Conservation (phyloP, 495 filamentous ascomycete genomes). For the Terfezia claveryi region DNA sequence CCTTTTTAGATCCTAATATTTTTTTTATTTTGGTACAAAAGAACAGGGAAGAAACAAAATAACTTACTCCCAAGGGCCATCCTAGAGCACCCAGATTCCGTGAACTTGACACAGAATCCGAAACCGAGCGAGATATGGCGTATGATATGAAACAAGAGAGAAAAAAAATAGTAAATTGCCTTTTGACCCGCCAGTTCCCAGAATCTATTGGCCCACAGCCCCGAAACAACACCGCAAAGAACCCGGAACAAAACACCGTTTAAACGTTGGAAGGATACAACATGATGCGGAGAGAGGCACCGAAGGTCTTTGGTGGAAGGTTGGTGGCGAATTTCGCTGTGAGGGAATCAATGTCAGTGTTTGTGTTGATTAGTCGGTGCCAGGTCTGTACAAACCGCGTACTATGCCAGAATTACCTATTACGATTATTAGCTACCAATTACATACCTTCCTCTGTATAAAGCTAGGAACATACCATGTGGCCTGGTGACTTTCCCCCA, state of each 20-base stretch:
- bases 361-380: neutral
- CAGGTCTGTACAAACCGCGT: constrained; percentile 40
- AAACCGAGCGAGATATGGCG: neutral
- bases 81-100: neutral
- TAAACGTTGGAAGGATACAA: constrained; percentile 75
- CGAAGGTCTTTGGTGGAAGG: constrained; percentile 86
- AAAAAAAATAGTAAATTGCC: neutral
- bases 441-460: neutral
- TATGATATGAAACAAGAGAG: neutral
- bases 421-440: constrained; percentile 21
- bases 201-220: neutral
- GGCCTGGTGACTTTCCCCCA: constrained; percentile 96
- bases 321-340: constrained; percentile 51
- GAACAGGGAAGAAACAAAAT: neutral
- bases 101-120: neutral
- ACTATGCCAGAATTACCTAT: constrained; percentile 77
- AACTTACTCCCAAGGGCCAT: neutral
- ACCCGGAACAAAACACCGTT: constrained; percentile 5
- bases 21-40: neutral
- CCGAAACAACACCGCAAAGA: neutral
- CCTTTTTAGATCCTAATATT: neutral
- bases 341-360: neutral
- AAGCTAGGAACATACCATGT: constrained; percentile 43
- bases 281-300: constrained; percentile 93
- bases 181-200: neutral